Percentiles rank a stretch among this genome's conserved stretches.
Conservation (phyloP, 495 filamentous ascomycete genomes). For the Penicillium arizonense region DNA sequence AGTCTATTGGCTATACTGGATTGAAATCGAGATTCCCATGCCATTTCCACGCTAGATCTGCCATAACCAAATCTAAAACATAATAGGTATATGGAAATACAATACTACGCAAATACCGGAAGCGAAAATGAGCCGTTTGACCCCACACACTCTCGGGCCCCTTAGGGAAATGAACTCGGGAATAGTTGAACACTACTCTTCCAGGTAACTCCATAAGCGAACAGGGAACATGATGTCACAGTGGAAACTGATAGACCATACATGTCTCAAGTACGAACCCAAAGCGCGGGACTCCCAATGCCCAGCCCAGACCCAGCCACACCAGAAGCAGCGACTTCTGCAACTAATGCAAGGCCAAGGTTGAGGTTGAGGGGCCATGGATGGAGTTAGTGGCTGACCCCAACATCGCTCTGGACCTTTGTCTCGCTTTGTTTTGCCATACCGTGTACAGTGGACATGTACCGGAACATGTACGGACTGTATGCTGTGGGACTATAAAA, state of each 20-base stretch:
- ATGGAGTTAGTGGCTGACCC: conserved; percentile 5
- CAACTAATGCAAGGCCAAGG: too few species aligned
- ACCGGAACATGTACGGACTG: too few species aligned
- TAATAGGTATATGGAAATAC: too few species aligned
- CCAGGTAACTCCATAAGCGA: not conserved
- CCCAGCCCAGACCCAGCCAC: not conserved
- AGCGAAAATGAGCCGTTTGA: not conserved
- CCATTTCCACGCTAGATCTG: not conserved
- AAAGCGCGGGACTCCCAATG: not conserved
- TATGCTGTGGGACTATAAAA: not conserved
- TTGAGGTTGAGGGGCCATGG: too few species aligned
- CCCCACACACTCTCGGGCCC: too few species aligned
- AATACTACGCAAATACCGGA: not conserved
- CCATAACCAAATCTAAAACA: not conserved
- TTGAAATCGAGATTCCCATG: not conserved
- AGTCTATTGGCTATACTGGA: not conserved
- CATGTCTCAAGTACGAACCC: not conserved
- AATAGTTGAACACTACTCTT: too few species aligned
- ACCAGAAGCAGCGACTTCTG: not conserved
- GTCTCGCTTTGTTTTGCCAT: not conserved
- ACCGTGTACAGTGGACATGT: not conserved
- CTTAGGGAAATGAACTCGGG: not conserved
- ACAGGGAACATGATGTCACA: conserved; percentile 12
- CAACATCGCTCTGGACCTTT: not conserved
- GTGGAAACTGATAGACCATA: not conserved